Percentiles rank a stretch among this genome's conserved stretches.
Evolutionary conservation across 1,284 basidiomycete species (phyloP).

Genomic region (Cystobasidiaceae sp.): DNA sequence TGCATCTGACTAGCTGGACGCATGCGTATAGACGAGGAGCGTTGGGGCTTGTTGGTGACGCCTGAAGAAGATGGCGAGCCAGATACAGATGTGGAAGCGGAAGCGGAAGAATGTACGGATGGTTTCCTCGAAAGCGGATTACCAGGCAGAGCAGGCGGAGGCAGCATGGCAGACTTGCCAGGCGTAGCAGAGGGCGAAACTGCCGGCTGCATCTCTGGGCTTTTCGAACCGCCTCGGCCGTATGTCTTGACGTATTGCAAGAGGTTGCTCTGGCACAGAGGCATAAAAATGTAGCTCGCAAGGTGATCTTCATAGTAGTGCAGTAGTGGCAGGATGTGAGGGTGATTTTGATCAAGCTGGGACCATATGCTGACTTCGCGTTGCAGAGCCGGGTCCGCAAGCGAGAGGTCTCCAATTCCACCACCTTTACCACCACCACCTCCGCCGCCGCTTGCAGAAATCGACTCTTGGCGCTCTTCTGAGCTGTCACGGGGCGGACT

Average conservation of each 20-base stretch:
- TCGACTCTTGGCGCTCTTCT: neutral
- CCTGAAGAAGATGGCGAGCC: neutral
- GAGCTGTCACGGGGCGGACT: neutral
- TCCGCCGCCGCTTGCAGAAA: too few species aligned
- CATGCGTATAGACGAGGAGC: constrained; percentile 4
- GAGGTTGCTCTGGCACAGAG: constrained; percentile 75
- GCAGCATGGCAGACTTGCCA: too few species aligned
- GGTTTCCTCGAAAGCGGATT: too few species aligned
- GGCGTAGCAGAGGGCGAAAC: too few species aligned
- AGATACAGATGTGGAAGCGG: neutral
- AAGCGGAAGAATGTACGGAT: too few species aligned
- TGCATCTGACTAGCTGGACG: neutral
- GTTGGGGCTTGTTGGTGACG: too few species aligned
- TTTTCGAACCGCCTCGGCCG: constrained; percentile 49
- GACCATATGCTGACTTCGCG: constrained; percentile 78
- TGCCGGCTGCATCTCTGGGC: neutral
- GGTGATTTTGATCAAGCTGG: constrained; percentile 60
- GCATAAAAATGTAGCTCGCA: constrained; percentile 76
- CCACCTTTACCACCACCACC: neutral
- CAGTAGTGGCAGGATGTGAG: constrained; percentile 72
- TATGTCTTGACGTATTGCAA: constrained; percentile 70
- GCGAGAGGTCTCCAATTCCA: constrained; percentile 39
- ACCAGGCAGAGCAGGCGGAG: too few species aligned
- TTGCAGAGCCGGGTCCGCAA: constrained; percentile 56
- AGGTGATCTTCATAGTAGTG: constrained; percentile 59